Percentiles rank a stretch among this genome's conserved stretches.
Evolutionary conservation across 1,284 basidiomycete species (phyloP).

Genomic region (Malassezia vespertilionis): DNA sequence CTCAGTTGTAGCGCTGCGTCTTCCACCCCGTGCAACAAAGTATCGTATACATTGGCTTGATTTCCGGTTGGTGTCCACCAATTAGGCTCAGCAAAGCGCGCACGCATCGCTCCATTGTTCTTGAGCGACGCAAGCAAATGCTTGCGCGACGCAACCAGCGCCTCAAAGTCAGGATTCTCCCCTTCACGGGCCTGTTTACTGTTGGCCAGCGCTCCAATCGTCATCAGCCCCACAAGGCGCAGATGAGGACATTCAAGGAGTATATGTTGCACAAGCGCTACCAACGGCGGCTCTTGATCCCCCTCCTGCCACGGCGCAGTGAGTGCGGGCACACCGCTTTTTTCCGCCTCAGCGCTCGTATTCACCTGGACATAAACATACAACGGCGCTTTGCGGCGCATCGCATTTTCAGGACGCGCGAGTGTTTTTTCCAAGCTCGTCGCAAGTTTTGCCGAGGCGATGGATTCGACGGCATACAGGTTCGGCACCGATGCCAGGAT

Average conservation of each 20-base stretch:
- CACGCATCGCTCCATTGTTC: not conserved
- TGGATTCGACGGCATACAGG: constrained; percentile 75
- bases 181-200: constrained; percentile 17
- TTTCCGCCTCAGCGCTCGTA: constrained; percentile 78
- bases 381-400: constrained; percentile 51
- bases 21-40: constrained; percentile 27
- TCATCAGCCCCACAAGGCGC: constrained; percentile 79
- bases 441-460: constrained; percentile 77
- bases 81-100: not conserved
- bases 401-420: constrained; percentile 49
- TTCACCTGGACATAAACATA: constrained; percentile 84
- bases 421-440: constrained; percentile 70
- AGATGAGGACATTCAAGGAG: constrained; percentile 63
- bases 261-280: constrained; percentile 62
- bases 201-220: constrained; percentile 63
- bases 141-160: constrained; percentile 58
- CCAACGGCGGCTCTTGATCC: constrained; percentile 48
- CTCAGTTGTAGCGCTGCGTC: constrained; percentile 63
- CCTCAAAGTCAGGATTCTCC: constrained; percentile 73
- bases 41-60: constrained; percentile 17
- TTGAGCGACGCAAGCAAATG: constrained; percentile 52
- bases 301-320: constrained; percentile 23
- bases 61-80: constrained; percentile 12
- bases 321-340: constrained; percentile 70
- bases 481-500: constrained; percentile 85